phyloP scores from a whole-genome alignment of 306 rosid species.

The Prunus mira region DNA sequence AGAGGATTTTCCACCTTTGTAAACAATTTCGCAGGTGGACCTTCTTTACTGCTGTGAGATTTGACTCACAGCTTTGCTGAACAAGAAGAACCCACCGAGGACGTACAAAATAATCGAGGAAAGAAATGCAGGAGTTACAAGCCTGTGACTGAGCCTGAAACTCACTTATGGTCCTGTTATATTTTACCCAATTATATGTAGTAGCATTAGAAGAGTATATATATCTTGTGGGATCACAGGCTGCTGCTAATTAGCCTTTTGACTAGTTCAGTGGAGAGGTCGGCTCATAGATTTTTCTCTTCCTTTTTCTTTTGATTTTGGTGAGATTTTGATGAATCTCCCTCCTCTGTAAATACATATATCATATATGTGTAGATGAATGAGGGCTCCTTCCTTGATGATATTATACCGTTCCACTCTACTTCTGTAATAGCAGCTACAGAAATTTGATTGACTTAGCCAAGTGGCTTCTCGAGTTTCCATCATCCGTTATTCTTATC shows the following conservation, averaged over 20 bases:
- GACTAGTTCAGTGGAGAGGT: conserved; percentile 37
- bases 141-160: conserved; percentile 4
- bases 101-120: neutral
- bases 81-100: conserved; percentile 7
- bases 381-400: conserved; percentile 25
- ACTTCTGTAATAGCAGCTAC: conserved; percentile 16
- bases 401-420: conserved; percentile 21
- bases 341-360: conserved; percentile 38
- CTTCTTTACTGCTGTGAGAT: conserved; percentile 16
- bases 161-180: conserved; percentile 22
- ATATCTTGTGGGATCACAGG: conserved; percentile 17
- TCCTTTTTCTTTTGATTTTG: conserved; percentile 17
- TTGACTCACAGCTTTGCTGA: conserved; percentile 18
- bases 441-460: conserved; percentile 14
- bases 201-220: conserved; percentile 23
- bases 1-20: conserved; percentile 22
- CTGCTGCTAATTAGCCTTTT: conserved; percentile 27
- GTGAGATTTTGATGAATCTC: conserved; percentile 23
- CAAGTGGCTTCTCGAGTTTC: neutral
- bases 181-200: conserved; percentile 15
- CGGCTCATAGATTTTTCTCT: conserved; percentile 29
- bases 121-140: conserved; percentile 1
- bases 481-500: neutral
- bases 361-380: conserved; percentile 33
- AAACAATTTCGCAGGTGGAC: conserved; percentile 27